Conservation (phyloP, 441 rosid species). For the Viola pubescens region DNA sequence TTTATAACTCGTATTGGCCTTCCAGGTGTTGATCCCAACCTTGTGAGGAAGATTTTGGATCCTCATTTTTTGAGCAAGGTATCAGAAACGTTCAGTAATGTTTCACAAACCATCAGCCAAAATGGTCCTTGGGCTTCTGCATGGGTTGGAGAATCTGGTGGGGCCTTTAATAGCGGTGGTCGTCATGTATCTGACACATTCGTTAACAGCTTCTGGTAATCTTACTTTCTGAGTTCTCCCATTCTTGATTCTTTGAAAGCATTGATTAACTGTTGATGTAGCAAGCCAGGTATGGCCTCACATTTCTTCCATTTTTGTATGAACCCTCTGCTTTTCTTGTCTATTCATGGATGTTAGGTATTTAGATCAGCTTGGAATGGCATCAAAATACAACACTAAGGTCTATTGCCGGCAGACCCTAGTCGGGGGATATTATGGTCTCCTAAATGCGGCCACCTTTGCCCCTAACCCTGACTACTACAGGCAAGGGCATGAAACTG, state of each 20-base stretch:
- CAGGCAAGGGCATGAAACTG: conserved; percentile 45
- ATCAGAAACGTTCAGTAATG: conserved; percentile 51
- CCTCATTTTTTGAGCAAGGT: conserved; percentile 53
- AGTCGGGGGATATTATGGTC: conserved; percentile 84
- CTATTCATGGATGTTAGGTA: conserved; percentile 42
- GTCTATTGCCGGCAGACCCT: conserved; percentile 93
- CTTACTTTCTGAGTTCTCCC: not conserved
- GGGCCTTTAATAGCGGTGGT: conserved; percentile 96
- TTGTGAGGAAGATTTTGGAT: conserved; percentile 66
- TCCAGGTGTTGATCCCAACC: conserved; percentile 71
- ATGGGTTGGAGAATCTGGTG: conserved; percentile 99
- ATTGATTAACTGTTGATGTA: too few species aligned
- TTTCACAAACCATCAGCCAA: conserved; percentile 43
- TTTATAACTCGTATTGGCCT: conserved; percentile 10
- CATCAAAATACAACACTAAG: conserved; percentile 69
- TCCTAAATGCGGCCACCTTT: conserved; percentile 54
- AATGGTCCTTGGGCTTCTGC: conserved; percentile 87
- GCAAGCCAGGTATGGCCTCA: too few species aligned
- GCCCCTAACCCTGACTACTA: conserved; percentile 93
- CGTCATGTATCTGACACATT: conserved; percentile 70
- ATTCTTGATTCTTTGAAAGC: too few species aligned
- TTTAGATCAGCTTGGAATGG: conserved; percentile 95
- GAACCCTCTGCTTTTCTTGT: not conserved
- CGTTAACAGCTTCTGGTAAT: conserved; percentile 88
- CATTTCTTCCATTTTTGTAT: not conserved